phyloP scores from a whole-genome alignment of 768 basidiomycete genomes.

The Hypsizygus marmoreus region DNA sequence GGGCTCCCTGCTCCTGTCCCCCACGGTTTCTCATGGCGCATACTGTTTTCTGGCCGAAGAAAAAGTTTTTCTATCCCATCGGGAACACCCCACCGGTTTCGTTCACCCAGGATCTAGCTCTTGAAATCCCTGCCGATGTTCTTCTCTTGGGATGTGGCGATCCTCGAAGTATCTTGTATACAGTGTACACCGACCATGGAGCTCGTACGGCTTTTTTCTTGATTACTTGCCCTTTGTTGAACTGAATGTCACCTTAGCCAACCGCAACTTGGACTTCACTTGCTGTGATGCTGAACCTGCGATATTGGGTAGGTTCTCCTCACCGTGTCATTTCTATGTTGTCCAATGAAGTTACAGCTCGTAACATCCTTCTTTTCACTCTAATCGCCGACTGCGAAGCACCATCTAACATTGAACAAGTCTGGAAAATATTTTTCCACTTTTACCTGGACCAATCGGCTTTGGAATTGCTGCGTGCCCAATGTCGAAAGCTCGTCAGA shows the following conservation, averaged over 20 bases:
- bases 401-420: slow-evolving; percentile 7
- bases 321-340: neutral
- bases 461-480: slow-evolving; percentile 31
- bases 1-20: too few species aligned
- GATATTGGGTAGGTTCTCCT: slow-evolving; percentile 37
- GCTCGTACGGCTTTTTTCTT: slow-evolving; percentile 22
- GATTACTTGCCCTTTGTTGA: neutral
- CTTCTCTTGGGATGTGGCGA: slow-evolving; percentile 62
- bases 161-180: slow-evolving; percentile 54
- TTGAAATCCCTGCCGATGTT: slow-evolving; percentile 48
- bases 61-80: slow-evolving; percentile 55
- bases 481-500: slow-evolving; percentile 40
- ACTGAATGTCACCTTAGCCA: slow-evolving; percentile 13
- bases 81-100: slow-evolving; percentile 60
- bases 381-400: slow-evolving; percentile 37
- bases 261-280: slow-evolving; percentile 45
- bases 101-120: slow-evolving; percentile 48
- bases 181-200: slow-evolving; percentile 33
- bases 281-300: slow-evolving; percentile 54
- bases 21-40: too few species aligned
- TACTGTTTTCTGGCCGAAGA: slow-evolving; percentile 43
- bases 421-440: slow-evolving; percentile 55
- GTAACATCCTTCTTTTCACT: slow-evolving; percentile 49
- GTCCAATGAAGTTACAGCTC: slow-evolving; percentile 33
- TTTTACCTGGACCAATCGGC: slow-evolving; percentile 42